Base-by-base conservation (phyloP, 1,139 yeast genomes). In the Suhomyces choctaworum region DNA sequence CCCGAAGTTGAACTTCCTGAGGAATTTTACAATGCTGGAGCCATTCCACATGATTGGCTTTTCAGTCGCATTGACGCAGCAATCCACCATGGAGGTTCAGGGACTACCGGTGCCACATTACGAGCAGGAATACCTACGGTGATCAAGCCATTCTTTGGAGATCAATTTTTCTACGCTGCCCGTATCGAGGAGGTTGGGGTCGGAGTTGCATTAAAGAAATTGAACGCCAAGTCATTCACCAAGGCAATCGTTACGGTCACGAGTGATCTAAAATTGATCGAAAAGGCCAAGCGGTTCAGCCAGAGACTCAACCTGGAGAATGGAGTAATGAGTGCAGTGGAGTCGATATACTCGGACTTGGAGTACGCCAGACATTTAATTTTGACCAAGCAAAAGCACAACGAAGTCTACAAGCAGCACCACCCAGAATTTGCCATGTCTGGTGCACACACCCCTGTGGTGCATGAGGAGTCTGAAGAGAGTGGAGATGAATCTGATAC, bases 51-150 rank as follows among this genome's bases (percentile, higher is more conserved):
- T 56, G 96, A 89, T 58, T 92, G 97, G 97, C 65, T 90, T 28
- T 90, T 90, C 60, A 85, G 92, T 0, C 79, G 77, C 45, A 69
- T 92, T 27, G 96, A 90, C 60, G 97, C 92, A 0, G 96, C 95
- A 1, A 96, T 90, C 4, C 98, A 90, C 53, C 98, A 90, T 58
- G 98, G 98, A 24, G 98, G 98, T 0, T 84, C 96, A 0, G 98
- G 98, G 1, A 88, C 97, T 0, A 89, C 97, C 0, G 98, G 98
- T 8, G 96, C 97, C 0, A 76, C 94, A 3, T 58, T 90, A 37
- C 65, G 92, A 42, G 85, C 88, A 7, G 98, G 97, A 0, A 56
- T 85, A 21, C 97, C 97, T 0, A 87, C 96, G 0, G 76, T 90
- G 25, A 80, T 90, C 47, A 90, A 90, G 56, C 97, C 98, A 2